phyloP scores from a whole-genome alignment of 768 basidiomycete genomes.

The Agrocybe praecox region DNA sequence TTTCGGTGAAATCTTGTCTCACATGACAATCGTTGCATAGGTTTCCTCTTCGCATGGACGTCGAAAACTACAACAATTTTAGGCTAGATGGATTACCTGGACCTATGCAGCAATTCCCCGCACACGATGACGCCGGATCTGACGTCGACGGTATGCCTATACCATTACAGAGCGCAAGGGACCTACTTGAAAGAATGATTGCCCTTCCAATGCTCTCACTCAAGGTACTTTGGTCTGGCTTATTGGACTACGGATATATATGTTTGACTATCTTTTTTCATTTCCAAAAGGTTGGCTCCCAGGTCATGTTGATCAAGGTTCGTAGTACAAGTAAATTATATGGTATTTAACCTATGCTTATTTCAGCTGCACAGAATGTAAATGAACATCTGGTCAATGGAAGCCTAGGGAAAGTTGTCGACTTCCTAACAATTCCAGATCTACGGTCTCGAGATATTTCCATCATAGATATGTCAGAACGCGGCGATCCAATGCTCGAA shows the following conservation, averaged over 20 bases:
- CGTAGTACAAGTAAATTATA: neutral
- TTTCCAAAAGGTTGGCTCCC: conserved; percentile 72
- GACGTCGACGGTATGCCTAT: conserved; percentile 39
- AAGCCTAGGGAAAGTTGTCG: conserved; percentile 55
- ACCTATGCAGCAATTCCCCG: conserved; percentile 30
- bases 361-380: conserved; percentile 48
- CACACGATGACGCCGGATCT: conserved; percentile 48
- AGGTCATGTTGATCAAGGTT: conserved; percentile 79
- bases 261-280: too few relatives aligned
- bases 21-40: conserved; percentile 37
- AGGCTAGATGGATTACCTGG: conserved; percentile 55
- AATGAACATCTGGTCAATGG: conserved; percentile 73
- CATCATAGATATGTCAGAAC: conserved; percentile 28
- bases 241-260: too few relatives aligned
- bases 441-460: conserved; percentile 40
- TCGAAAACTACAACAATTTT: conserved; percentile 70
- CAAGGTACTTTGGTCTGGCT: conserved; percentile 44
- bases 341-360: neutral
- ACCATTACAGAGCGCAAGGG: conserved; percentile 22
- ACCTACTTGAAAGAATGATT: conserved; percentile 49
- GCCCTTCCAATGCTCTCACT: conserved; percentile 49
- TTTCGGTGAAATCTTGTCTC: neutral
- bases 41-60: conserved; percentile 77
- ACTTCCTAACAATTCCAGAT: conserved; percentile 50
- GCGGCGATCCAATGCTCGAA: neutral